Percentiles rank a stretch among this genome's conserved stretches.
These are phyloP conservation scores for Wallacemonas collosoma DNA, from an alignment of 208 protist species.

Conservation along the genomic window DNA sequence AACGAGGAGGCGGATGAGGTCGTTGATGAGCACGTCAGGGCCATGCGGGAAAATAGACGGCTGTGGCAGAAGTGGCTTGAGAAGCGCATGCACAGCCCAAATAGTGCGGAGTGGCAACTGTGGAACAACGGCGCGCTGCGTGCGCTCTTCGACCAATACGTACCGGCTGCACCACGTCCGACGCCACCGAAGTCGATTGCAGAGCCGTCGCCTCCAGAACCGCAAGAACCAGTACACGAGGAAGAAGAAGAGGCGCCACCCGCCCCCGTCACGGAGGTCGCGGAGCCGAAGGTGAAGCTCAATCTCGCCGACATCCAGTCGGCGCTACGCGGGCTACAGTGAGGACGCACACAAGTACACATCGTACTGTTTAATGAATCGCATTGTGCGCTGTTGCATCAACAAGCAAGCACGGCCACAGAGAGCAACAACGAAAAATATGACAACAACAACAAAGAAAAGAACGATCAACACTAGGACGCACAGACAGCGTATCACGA, in stretches of 20 bases:
- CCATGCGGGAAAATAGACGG: slow-evolving; percentile 7
- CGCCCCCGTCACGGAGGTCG: not conserved
- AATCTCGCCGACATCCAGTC: slow-evolving; percentile 10
- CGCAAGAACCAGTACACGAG: not conserved
- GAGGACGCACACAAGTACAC: too few relatives aligned
- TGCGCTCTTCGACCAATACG: slow-evolving; percentile 57
- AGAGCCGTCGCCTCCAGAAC: not conserved
- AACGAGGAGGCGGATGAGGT: slow-evolving; percentile 33
- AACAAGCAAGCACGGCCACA: too few relatives aligned
- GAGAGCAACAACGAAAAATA: too few relatives aligned
- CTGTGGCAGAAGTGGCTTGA: slow-evolving; percentile 69
- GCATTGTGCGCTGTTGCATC: too few relatives aligned
- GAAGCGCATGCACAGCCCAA: slow-evolving; percentile 61
- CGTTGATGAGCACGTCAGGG: not conserved
- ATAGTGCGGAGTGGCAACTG: slow-evolving; percentile 84
- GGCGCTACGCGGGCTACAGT: slow-evolving; percentile 11
- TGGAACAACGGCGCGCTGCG: slow-evolving; percentile 74
- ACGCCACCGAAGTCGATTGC: not conserved
- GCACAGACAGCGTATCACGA: too few relatives aligned
- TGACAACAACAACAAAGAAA: too few relatives aligned
- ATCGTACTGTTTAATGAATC: too few relatives aligned
- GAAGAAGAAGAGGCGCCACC: slow-evolving; percentile 23
- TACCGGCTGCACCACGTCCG: slow-evolving; percentile 36
- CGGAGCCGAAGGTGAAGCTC: slow-evolving; percentile 7
- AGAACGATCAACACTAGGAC: too few relatives aligned